These are phyloP conservation scores for Rhizopogon vinicolor DNA, from an alignment of 768 basidiomycete genomes.

Conservation along the genomic window DNA sequence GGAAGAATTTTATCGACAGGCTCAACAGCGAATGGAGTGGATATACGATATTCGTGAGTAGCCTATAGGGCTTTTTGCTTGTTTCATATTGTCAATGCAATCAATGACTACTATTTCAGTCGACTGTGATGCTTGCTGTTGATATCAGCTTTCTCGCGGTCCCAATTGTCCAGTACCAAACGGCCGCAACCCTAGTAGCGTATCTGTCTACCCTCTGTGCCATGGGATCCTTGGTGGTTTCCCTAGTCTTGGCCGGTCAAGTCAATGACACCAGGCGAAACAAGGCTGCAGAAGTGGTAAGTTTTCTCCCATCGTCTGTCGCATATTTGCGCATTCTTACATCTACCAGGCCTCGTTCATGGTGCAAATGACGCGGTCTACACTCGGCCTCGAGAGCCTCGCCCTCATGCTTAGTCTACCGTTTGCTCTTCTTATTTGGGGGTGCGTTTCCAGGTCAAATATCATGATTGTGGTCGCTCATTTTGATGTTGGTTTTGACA, in stretches of 20 bases:
- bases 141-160: conserved; percentile 5
- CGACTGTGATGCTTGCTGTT: conserved; percentile 7
- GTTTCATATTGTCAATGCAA: background rate
- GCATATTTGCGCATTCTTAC: background rate
- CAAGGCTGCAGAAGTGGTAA: conserved; percentile 24
- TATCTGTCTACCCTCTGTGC: conserved; percentile 4
- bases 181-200: background rate
- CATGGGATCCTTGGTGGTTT: conserved; percentile 3
- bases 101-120: background rate
- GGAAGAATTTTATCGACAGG: conserved; percentile 35
- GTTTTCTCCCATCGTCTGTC: conserved; percentile 11
- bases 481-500: background rate
- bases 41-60: conserved; percentile 41
- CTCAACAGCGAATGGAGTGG: conserved; percentile 44
- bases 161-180: conserved; percentile 21
- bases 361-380: conserved; percentile 8
- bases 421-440: conserved; percentile 48
- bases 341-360: background rate
- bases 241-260: conserved; percentile 1
- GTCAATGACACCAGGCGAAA: conserved; percentile 23
- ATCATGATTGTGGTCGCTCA: background rate
- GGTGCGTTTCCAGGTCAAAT: conserved; percentile 28
- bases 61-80: background rate
- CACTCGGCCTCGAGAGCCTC: conserved; percentile 36
- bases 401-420: conserved; percentile 46